Conservation (phyloP, 2,329 filamentous ascomycete species). For the Cyclaneusma minus region DNA sequence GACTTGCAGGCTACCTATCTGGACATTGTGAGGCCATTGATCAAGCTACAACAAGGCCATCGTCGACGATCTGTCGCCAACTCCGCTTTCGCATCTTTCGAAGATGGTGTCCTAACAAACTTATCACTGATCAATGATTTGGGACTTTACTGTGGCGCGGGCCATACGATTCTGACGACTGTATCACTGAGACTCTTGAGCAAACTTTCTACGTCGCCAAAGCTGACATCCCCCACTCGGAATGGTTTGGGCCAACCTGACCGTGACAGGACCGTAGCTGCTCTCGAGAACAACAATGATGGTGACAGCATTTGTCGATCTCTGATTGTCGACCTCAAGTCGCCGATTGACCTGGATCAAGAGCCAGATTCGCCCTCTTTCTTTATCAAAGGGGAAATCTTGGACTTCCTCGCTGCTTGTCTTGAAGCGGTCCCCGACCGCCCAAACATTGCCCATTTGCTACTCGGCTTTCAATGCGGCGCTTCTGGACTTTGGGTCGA, state of each 20-base stretch:
- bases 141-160: conserved; percentile 73
- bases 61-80: conserved; percentile 51
- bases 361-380: conserved; percentile 58
- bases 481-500: conserved; percentile 54
- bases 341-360: conserved; percentile 56
- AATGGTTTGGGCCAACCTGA: conserved; percentile 45
- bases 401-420: conserved; percentile 75
- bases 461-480: conserved; percentile 75
- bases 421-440: conserved; percentile 58
- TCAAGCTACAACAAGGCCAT: conserved; percentile 49
- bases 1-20: conserved; percentile 85
- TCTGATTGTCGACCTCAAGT: conserved; percentile 52
- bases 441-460: conserved; percentile 77
- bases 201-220: conserved; percentile 71
- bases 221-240: conserved; percentile 52
- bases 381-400: conserved; percentile 65
- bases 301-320: conserved; percentile 65
- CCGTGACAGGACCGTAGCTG: conserved; percentile 73
- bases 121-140: conserved; percentile 67
- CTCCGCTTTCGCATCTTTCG: conserved; percentile 71
- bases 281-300: conserved; percentile 70
- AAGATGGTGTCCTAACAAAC: conserved; percentile 77
- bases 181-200: conserved; percentile 70
- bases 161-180: conserved; percentile 66
- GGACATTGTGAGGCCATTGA: conserved; percentile 67